phyloP scores from a whole-genome alignment of 2,329 filamentous ascomycete species.

The Intubia oerlemansii region DNA sequence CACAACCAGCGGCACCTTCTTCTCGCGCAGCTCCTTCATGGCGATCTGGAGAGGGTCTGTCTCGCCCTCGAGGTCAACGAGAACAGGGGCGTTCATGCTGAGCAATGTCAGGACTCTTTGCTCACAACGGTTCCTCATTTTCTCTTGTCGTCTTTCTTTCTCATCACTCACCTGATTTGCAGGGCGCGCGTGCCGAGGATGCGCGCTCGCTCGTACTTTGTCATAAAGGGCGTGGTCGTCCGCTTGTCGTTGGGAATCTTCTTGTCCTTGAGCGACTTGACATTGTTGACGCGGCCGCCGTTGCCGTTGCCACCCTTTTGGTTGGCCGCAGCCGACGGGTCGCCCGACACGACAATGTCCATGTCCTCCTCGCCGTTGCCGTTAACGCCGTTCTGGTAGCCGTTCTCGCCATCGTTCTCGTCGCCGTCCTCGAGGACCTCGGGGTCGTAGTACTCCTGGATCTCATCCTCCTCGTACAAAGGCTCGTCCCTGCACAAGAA shows the following conservation, averaged over 20 bases:
- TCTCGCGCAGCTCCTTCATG: conserved; percentile 90
- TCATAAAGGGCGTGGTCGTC: conserved; percentile 95
- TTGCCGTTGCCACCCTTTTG: conserved; percentile 19
- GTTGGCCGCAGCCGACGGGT: conserved; percentile 37
- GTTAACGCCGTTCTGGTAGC: conserved; percentile 25
- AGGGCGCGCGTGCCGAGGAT: conserved; percentile 83
- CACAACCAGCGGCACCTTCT: conserved; percentile 95
- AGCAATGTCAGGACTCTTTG: too few species aligned
- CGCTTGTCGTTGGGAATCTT: conserved; percentile 78
- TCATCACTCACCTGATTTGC: conserved; percentile 61
- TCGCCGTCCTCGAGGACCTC: conserved; percentile 32
- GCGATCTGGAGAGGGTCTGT: conserved; percentile 95
- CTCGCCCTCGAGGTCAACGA: conserved; percentile 93
- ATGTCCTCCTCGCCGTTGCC: conserved; percentile 33
- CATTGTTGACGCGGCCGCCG: conserved; percentile 26
- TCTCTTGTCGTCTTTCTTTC: not conserved
- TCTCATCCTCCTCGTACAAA: conserved; percentile 50
- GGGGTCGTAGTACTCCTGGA: conserved; percentile 35
- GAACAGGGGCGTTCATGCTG: conserved; percentile 92
- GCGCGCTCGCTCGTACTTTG: conserved; percentile 90
- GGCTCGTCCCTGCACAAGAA: conserved; percentile 45
- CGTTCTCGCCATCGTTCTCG: too few species aligned
- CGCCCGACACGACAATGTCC: conserved; percentile 37
- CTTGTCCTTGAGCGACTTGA: conserved; percentile 48
- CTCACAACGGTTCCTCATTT: too few species aligned